A percentile compares a stretch with the other conserved stretches of the same genome.
These are phyloP conservation scores for Axilococcus clingmanii DNA, from an alignment of 139 green algal species.

Conservation along the genomic window DNA sequence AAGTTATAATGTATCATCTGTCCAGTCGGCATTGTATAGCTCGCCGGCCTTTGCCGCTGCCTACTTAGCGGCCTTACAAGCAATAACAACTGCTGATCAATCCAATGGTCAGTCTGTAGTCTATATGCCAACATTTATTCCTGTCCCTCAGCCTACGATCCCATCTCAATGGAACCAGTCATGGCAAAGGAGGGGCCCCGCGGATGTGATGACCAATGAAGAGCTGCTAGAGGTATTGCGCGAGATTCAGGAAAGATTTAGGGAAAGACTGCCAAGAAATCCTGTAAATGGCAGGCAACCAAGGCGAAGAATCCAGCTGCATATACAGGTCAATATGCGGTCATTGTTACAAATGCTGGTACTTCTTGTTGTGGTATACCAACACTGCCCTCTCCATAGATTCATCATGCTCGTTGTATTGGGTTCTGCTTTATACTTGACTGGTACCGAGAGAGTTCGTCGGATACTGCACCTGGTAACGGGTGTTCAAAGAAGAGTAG, in stretches of 20 bases:
- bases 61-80: slow-evolving; percentile 28
- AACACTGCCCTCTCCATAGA: slow-evolving; percentile 60
- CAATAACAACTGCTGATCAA: slow-evolving; percentile 10
- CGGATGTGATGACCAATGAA: too few relatives aligned
- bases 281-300: background rate
- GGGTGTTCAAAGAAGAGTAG: too few relatives aligned
- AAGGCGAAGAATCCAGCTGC: slow-evolving; percentile 26
- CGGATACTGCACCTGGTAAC: slow-evolving; percentile 35
- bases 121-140: slow-evolving; percentile 17
- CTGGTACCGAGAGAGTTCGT: slow-evolving; percentile 37
- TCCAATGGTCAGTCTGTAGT: background rate
- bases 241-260: too few relatives aligned
- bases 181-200: background rate
- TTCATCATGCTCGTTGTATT: slow-evolving; percentile 44
- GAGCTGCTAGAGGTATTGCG: too few relatives aligned
- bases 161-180: background rate
- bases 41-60: slow-evolving; percentile 10
- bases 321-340: slow-evolving; percentile 50
- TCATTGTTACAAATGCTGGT: slow-evolving; percentile 54
- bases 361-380: slow-evolving; percentile 51
- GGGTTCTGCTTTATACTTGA: slow-evolving; percentile 43
- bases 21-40: slow-evolving; percentile 6
- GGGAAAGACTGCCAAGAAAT: too few relatives aligned
- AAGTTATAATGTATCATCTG: slow-evolving; percentile 10
- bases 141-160: slow-evolving; percentile 18